Conservation (phyloP, 2,329 filamentous ascomycete genomes). For the Thelonectria blattea region DNA sequence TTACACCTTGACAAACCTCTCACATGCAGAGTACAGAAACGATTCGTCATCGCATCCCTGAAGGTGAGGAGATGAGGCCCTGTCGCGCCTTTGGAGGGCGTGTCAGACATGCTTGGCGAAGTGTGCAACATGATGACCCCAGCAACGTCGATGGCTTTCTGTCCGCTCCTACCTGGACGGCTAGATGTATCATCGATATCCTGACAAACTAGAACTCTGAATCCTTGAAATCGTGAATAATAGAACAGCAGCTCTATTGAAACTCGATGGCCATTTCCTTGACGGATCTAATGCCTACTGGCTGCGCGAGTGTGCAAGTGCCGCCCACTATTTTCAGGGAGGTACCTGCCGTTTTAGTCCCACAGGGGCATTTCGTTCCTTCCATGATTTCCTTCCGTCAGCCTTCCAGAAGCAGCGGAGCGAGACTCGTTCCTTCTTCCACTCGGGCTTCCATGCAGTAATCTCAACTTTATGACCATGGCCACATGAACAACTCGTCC, state of each 20-base stretch:
- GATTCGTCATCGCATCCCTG: constrained; percentile 5
- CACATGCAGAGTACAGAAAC: not conserved
- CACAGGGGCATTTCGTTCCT: constrained; percentile 1
- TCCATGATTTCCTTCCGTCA: constrained; percentile 2
- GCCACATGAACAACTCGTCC: not conserved
- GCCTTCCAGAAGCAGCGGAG: constrained; percentile 16
- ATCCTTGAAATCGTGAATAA: not conserved
- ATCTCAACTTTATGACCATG: not conserved
- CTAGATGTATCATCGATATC: not conserved
- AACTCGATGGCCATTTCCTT: constrained; percentile 7
- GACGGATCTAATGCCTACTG: constrained; percentile 8
- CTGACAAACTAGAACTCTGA: not conserved
- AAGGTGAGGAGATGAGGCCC: not conserved
- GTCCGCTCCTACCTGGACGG: too few relatives aligned
- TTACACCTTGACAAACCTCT: not conserved
- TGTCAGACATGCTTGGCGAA: not conserved
- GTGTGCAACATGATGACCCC: not conserved
- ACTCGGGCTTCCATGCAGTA: constrained; percentile 19
- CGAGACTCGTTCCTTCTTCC: constrained; percentile 13
- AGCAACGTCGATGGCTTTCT: not conserved
- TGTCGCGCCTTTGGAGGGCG: not conserved
- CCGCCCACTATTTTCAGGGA: constrained; percentile 8
- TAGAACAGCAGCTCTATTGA: not conserved
- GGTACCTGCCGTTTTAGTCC: constrained; percentile 7
- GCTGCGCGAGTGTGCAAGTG: constrained; percentile 1